Evolutionary conservation across 345 rosid species (phyloP), one percentile per base, ranked within the genome.

Genomic region (Populus euphratica): DNA sequence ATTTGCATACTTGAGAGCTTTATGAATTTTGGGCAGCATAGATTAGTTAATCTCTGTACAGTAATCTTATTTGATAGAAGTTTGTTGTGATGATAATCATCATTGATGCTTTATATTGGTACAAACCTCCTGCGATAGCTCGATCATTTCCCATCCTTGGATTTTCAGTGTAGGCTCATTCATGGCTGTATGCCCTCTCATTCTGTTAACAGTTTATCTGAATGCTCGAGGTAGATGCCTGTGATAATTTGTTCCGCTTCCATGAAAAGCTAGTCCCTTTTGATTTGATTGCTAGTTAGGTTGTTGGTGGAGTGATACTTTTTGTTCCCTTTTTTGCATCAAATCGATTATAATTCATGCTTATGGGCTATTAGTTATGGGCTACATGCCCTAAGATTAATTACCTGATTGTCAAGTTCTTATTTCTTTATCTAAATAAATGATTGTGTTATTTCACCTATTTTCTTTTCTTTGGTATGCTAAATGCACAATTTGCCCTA

Each of bases 1-100:
- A 86, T 81, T 76, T 88, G 73, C 94, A 91, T 85, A 79, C 84
- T 75, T 89, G 80, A 85, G 76, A 35, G 38, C 20, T 41, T 70
- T 69, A 74, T 69, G 66, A 69, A 78, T 64, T 74, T 74, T 69
- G 36, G 65, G 83, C 74, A 67, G 73, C 50, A 9, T 81, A 79
- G 78, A 38, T 70, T 73, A 73, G 83, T 80, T 71, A 36, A 77
- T 64, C 33, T 73, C 18, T 88, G 88, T 88, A 80, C 81, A 86
- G 83, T 78, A 66, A 69, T 69, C 36, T 61, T 13, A 21, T 52
- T 66, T 65, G 62, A 18, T 69, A 77, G 65, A 44, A 75, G 63
- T 68, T 10, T 54, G 64, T 38, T 44, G 8, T 78, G 36, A 39
- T 39, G 68, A 66, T 13, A 43, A 43, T 69, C 52, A 59, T 79